Evolutionary conservation across 1,139 yeast genomes (phyloP).

Genomic region (Lodderomyces beijingensis): DNA sequence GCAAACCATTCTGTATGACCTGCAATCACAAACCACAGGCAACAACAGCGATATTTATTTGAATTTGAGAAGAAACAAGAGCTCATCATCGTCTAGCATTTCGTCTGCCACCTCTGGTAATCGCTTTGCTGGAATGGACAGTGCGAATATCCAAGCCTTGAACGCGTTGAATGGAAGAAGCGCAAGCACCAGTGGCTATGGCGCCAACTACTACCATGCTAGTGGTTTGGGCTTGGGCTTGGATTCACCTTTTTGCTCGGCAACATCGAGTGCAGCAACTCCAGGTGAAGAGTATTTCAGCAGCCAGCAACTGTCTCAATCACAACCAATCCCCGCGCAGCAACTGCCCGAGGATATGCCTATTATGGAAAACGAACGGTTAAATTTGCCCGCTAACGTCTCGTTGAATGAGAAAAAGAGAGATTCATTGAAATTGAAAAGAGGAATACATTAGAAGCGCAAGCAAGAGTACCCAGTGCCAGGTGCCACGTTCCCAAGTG

Average conservation of each 20-base stretch:
- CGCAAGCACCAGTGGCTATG: constrained; percentile 1
- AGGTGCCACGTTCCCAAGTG: too few relatives aligned
- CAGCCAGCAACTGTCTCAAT: constrained; percentile 8
- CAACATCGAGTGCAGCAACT: constrained; percentile 28
- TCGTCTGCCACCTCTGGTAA: constrained; percentile 8
- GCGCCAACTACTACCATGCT: not conserved
- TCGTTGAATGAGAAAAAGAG: constrained; percentile 45
- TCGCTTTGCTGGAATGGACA: constrained; percentile 33
- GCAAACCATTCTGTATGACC: not conserved
- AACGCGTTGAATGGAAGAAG: constrained; percentile 22
- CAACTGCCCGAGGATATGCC: not conserved
- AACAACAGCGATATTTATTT: not conserved
- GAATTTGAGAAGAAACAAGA: constrained; percentile 1
- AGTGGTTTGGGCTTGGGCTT: constrained; percentile 20
- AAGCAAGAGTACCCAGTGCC: too few relatives aligned
- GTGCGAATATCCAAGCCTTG: constrained; percentile 27
- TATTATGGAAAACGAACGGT: constrained; percentile 4
- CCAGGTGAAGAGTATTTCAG: constrained; percentile 33
- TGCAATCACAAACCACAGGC: constrained; percentile 5
- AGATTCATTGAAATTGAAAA: constrained; percentile 43
- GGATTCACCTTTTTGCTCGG: constrained; percentile 45
- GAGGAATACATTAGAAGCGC: constrained; percentile 40
- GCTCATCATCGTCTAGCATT: constrained; percentile 3
- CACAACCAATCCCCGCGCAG: constrained; percentile 7
- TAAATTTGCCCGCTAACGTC: constrained; percentile 10